Percentiles rank a stretch among this genome's conserved stretches.
Evolutionary conservation across 805 yeast species (phyloP).

Genomic region (Peterozyma toletana): DNA sequence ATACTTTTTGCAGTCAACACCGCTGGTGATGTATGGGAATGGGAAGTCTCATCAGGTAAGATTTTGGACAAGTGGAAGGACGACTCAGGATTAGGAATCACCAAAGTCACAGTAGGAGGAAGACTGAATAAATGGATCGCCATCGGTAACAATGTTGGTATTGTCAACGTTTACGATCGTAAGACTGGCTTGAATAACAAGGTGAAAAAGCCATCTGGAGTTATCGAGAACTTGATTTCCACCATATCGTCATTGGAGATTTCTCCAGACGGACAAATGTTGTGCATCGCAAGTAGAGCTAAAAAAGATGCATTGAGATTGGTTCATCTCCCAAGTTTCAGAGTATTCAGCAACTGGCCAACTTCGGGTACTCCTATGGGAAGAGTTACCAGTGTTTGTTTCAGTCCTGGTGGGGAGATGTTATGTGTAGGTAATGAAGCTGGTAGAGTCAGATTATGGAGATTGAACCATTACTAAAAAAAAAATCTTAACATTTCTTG

Average conservation of each 20-base stretch:
- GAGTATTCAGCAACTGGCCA: constrained; percentile 94
- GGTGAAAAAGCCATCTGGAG: constrained; percentile 47
- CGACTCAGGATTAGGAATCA: constrained; percentile 77
- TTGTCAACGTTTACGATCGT: constrained; percentile 81
- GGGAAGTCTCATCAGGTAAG: constrained; percentile 42
- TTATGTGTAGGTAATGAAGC: constrained; percentile 85
- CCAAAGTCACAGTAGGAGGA: constrained; percentile 70
- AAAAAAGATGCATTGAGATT: constrained; percentile 80
- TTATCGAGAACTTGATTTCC: constrained; percentile 75
- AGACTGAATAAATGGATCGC: constrained; percentile 74
- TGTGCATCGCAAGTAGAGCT: constrained; percentile 80
- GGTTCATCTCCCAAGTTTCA: constrained; percentile 81
- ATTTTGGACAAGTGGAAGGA: constrained; percentile 74
- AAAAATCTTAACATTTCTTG: not conserved
- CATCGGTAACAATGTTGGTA: constrained; percentile 81
- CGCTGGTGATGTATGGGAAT: constrained; percentile 89
- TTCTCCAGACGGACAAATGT: constrained; percentile 81
- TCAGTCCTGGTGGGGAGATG: constrained; percentile 78
- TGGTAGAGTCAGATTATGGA: constrained; percentile 87
- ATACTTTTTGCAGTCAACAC: constrained; percentile 57
- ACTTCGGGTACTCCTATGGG: constrained; percentile 95
- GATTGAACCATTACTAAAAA: constrained; percentile 65
- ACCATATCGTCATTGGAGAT: constrained; percentile 69
- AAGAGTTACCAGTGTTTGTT: constrained; percentile 74
- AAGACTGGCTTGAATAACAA: constrained; percentile 11